These are phyloP conservation scores for Aureobasidium leucospermi DNA, from an alignment of 2,329 filamentous ascomycete species.

Conservation along the genomic window DNA sequence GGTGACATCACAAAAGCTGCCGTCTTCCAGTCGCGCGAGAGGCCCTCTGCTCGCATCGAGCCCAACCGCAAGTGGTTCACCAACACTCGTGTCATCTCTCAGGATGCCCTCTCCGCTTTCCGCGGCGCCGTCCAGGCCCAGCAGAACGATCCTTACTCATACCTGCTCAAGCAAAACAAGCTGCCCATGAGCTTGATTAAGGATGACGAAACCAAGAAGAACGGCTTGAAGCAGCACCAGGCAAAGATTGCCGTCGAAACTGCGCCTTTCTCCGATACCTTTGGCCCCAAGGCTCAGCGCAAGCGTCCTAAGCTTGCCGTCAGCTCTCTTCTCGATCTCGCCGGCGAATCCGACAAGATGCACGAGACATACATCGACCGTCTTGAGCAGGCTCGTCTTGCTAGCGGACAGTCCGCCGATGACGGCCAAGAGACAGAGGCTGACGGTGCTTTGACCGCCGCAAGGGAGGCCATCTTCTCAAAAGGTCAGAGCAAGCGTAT, in stretches of 20 bases:
- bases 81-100: constrained; percentile 84
- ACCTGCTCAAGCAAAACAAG: constrained; percentile 95
- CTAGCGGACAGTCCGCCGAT: constrained; percentile 63
- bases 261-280: constrained; percentile 77
- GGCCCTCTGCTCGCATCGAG: constrained; percentile 79
- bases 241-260: constrained; percentile 92
- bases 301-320: constrained; percentile 88
- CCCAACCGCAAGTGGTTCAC: constrained; percentile 98
- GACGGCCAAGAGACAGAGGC: constrained; percentile 25
- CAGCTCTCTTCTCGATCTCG: constrained; percentile 73
- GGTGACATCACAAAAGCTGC: constrained; percentile 83
- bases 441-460: constrained; percentile 36
- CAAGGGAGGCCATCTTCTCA: constrained; percentile 68
- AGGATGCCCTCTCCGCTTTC: constrained; percentile 80
- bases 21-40: constrained; percentile 72
- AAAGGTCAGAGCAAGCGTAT: constrained; percentile 95
- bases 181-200: constrained; percentile 90
- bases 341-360: constrained; percentile 69
- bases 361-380: constrained; percentile 76
- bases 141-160: constrained; percentile 82
- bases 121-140: constrained; percentile 87
- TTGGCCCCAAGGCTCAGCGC: constrained; percentile 86
- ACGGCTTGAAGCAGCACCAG: constrained; percentile 84
- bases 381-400: constrained; percentile 66
- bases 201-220: constrained; percentile 57